phyloP scores from a whole-genome alignment of 1,284 basidiomycete genomes.

The Trichosporon faecale region DNA sequence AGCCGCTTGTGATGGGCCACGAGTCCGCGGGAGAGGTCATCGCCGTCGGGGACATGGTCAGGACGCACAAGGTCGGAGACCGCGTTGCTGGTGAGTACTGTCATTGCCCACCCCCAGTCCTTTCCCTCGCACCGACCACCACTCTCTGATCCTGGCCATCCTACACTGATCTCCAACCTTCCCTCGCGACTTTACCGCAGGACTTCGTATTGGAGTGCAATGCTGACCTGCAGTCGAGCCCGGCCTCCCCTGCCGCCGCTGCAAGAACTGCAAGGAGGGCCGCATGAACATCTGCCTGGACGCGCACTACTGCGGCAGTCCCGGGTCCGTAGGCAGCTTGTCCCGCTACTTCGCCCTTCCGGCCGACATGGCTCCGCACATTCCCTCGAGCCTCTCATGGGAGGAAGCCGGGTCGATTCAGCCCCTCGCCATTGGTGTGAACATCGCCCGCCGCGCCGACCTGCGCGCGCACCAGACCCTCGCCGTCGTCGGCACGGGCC shows the following conservation, averaged over 20 bases:
- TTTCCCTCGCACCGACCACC: no score
- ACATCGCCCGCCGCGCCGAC: constrained; percentile 45
- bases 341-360: constrained; percentile 45
- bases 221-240: constrained; percentile 55
- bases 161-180: not conserved
- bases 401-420: constrained; percentile 67
- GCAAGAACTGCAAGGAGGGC: constrained; percentile 60
- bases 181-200: no score
- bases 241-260: constrained; percentile 56
- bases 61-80: constrained; percentile 53
- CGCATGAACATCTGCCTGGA: constrained; percentile 61
- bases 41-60: constrained; percentile 48
- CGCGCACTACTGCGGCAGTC: constrained; percentile 45
- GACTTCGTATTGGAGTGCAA: no score
- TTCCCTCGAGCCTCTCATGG: constrained; percentile 52
- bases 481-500: constrained; percentile 51
- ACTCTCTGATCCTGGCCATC: no score
- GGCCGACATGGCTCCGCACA: constrained; percentile 49
- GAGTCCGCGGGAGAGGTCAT: constrained; percentile 50
- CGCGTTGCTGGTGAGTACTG: constrained; percentile 51
- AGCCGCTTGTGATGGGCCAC: constrained; percentile 53
- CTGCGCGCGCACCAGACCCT: constrained; percentile 44
- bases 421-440: constrained; percentile 64
- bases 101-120: not conserved
- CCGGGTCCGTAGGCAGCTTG: constrained; percentile 44